phyloP scores from a whole-genome alignment of 2,329 filamentous ascomycete species.

The Scedosporium boydii region DNA sequence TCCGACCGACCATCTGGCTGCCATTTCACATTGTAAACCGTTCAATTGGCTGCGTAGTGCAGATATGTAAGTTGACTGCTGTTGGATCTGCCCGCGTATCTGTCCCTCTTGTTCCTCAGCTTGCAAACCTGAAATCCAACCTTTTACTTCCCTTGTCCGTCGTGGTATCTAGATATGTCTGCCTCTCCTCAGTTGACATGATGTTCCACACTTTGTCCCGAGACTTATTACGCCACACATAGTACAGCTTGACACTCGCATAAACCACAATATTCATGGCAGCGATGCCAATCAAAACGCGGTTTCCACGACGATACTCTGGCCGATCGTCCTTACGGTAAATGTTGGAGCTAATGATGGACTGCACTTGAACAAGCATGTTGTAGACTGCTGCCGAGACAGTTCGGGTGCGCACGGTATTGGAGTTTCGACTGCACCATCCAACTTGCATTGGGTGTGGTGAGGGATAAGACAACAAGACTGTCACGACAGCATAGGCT shows the following conservation, averaged over 20 bases:
- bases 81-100: too few species aligned
- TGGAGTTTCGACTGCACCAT: constrained; percentile 47
- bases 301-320: constrained; percentile 34
- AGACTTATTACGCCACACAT: constrained; percentile 26
- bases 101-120: constrained; percentile 1
- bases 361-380: constrained; percentile 35
- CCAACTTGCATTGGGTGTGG: constrained; percentile 37
- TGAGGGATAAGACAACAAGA: constrained; percentile 22
- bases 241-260: constrained; percentile 25
- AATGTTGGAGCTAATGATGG: constrained; percentile 35
- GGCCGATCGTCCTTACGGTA: constrained; percentile 37
- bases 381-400: constrained; percentile 45
- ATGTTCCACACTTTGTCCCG: constrained; percentile 9
- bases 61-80: too few species aligned
- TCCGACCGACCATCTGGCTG: background rate
- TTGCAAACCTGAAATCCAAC: constrained; percentile 13
- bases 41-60: too few species aligned
- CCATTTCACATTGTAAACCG: too few species aligned
- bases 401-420: constrained; percentile 50
- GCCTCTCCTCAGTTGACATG: constrained; percentile 10
- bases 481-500: constrained; percentile 20
- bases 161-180: constrained; percentile 10
- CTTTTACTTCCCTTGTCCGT: constrained; percentile 12
- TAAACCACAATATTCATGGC: constrained; percentile 25
- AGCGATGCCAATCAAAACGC: constrained; percentile 16